Base-by-base conservation (phyloP, 2,329 filamentous ascomycete species). In the Hypocrella siamensis region DNA sequence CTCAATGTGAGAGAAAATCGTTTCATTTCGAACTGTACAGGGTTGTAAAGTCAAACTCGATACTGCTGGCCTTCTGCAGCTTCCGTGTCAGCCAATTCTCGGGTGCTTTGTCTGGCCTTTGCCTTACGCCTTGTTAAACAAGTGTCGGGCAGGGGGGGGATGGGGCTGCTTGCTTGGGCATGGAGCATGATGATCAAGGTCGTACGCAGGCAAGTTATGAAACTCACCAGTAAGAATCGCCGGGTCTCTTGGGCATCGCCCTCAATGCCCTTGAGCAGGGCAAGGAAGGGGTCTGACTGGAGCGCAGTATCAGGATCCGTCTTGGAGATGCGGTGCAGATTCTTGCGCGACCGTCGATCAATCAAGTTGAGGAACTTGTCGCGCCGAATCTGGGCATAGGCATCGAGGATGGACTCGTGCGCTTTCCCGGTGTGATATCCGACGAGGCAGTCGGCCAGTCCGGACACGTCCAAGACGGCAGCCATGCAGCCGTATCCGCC, bases 401-500 rank as follows among this genome's bases (percentile, higher is more conserved):
- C 54, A 40, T 61, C 55, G 6, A 63, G 46, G 26, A 63, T 63
- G 4, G 33, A 40, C 5, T 56, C 51, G 36, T 57, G 52, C 3
- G 53, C 52, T 5, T 48, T 35, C 3, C 49, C 53, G 5, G 51
- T 45, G 35, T 59, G 47, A 14, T 61, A 57, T 1, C 57, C 58
- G 7, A 49, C 30, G 1, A 70, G 49, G 33, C 59, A 58, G 38
- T 67, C 63, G 34, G 54, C 61, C 7, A 67, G 52, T 6, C 58
- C 58, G 10, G 58, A 61, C 5, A 63, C 53, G 33, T 67, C 64
- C 6, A 35, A 56, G 59, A 31, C 67, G 58, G 1, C 63, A 60
- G 6, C 61, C 61, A 3, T 67, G 15, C 66, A 47, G 7, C 62
- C 63, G 17, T 66, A 49, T 4, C 63, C 62, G 24, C 64, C 63